Percentiles rank a stretch among this genome's conserved stretches.
phyloP scores from a whole-genome alignment of 164 flowering plant genomes.

The Umbilicus rupestris region DNA sequence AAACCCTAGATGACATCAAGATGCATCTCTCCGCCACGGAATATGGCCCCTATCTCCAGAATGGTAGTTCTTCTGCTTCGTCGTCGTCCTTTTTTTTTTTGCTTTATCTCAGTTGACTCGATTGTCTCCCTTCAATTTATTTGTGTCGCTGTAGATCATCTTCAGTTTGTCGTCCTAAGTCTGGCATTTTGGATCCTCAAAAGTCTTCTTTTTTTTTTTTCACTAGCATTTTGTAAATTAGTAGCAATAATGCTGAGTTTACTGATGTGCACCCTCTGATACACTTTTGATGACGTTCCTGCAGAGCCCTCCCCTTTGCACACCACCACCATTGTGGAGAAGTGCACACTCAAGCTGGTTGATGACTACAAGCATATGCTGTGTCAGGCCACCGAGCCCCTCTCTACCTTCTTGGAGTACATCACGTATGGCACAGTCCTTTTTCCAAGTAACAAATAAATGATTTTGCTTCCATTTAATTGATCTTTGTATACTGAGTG shows the following conservation, averaged over 20 bases:
- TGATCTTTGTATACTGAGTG: too few species aligned
- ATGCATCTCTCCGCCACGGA: conserved; percentile 96
- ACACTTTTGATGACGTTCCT: conserved; percentile 10
- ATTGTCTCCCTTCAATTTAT: too few species aligned
- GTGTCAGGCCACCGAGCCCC: conserved; percentile 95
- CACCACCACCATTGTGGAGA: conserved; percentile 98
- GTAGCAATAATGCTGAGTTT: background rate
- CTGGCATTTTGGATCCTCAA: too few species aligned
- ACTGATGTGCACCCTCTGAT: background rate
- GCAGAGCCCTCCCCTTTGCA: conserved; percentile 98
- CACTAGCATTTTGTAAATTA: background rate
- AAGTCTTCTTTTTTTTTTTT: too few species aligned
- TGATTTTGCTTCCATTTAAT: background rate
- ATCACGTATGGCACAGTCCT: conserved; percentile 53
- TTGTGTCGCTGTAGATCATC: background rate
- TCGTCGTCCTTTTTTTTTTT: background rate
- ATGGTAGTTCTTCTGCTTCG: conserved; percentile 37
- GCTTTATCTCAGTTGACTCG: background rate
- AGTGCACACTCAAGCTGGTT: conserved; percentile 92
- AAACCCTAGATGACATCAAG: conserved; percentile 93
- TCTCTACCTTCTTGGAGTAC: conserved; percentile 91
- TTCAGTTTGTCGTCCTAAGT: too few species aligned
- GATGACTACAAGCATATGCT: conserved; percentile 98
- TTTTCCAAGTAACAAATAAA: background rate
- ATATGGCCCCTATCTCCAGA: conserved; percentile 85